These are phyloP conservation scores for Penicillium dipodomyicola DNA, from an alignment of 495 filamentous ascomycete genomes.

Conservation along the genomic window DNA sequence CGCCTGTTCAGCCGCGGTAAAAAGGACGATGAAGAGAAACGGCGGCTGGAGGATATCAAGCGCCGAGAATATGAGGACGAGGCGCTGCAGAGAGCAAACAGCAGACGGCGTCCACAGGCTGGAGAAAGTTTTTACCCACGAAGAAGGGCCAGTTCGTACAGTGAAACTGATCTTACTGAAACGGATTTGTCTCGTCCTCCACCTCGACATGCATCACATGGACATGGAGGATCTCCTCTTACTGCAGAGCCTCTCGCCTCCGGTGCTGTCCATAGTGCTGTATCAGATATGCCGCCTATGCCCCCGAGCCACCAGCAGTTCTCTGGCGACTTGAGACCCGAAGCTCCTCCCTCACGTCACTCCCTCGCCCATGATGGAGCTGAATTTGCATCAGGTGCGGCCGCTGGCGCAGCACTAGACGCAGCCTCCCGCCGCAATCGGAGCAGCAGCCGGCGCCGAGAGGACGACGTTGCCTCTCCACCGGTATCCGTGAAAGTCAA, in stretches of 20 bases:
- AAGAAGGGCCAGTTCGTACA: conserved; percentile 47
- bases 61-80: conserved; percentile 59
- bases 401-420: conserved; percentile 39
- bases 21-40: conserved; percentile 59
- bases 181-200: conserved; percentile 43
- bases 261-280: conserved; percentile 31
- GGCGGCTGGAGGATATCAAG: conserved; percentile 59
- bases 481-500: conserved; percentile 78
- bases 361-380: conserved; percentile 22
- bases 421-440: conserved; percentile 39
- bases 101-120: conserved; percentile 50
- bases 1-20: conserved; percentile 62
- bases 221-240: conserved; percentile 31
- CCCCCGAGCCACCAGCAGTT: conserved; percentile 52
- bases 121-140: conserved; percentile 60
- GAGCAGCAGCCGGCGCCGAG: conserved; percentile 37
- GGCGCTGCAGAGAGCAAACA: conserved; percentile 52
- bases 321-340: conserved; percentile 55
- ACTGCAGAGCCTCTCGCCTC: conserved; percentile 36
- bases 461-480: conserved; percentile 49
- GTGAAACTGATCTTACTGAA: conserved; percentile 44
- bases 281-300: conserved; percentile 45
- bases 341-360: conserved; percentile 23
- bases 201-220: conserved; percentile 33
- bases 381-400: conserved; percentile 43